Conservation (phyloP, 768 basidiomycete genomes). For the Cystobasidium onofrii region DNA sequence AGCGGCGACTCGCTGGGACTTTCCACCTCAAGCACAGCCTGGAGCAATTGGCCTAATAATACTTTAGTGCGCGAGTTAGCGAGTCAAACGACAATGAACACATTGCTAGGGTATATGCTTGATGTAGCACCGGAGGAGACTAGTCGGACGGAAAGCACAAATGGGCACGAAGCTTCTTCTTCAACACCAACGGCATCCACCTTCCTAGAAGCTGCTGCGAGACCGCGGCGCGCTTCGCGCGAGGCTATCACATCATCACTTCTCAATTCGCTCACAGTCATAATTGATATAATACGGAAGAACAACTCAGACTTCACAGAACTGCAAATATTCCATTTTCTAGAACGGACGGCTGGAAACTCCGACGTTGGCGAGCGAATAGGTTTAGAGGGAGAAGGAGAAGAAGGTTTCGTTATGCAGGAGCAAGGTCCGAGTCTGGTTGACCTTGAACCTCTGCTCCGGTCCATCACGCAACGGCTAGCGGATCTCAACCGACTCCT, state of each 20-base stretch:
- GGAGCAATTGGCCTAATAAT: slow-evolving; percentile 51
- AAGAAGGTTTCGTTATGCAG: slow-evolving; percentile 42
- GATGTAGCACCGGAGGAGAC: slow-evolving; percentile 51
- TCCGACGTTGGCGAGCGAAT: slow-evolving; percentile 65
- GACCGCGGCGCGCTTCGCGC: not conserved
- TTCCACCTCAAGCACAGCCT: not conserved
- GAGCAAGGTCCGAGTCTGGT: slow-evolving; percentile 53
- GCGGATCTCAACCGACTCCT: slow-evolving; percentile 64
- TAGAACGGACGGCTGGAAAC: slow-evolving; percentile 41
- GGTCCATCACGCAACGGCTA: slow-evolving; percentile 62
- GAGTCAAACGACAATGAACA: slow-evolving; percentile 59
- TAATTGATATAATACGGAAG: slow-evolving; percentile 82
- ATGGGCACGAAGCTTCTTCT: slow-evolving; percentile 1
- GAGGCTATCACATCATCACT: slow-evolving; percentile 48
- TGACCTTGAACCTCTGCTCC: slow-evolving; percentile 72
- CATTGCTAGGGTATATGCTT: slow-evolving; percentile 67
- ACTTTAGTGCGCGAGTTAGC: slow-evolving; percentile 82
- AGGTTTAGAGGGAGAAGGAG: slow-evolving; percentile 74
- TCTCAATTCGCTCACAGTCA: slow-evolving; percentile 67
- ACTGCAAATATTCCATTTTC: slow-evolving; percentile 53
- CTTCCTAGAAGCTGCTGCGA: not conserved
- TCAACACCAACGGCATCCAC: not conserved
- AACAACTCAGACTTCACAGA: slow-evolving; percentile 99
- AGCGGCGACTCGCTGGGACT: slow-evolving; percentile 6
- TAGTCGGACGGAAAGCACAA: not conserved